Evolutionary conservation across 2,329 filamentous ascomycete species (phyloP).

Genomic region (Sclerotinia nivalis): DNA sequence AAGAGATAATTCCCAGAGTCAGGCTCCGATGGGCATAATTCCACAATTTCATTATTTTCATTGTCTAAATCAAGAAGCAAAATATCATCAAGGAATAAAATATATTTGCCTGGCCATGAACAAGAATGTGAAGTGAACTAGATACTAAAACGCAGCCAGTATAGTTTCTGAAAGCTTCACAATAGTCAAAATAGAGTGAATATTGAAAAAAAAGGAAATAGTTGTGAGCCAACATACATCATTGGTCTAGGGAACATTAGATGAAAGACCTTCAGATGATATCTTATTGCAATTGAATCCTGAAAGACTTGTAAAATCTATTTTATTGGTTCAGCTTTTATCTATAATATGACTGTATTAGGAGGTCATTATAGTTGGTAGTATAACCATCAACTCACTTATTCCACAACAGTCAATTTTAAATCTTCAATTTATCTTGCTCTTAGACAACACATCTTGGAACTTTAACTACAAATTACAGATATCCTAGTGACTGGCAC

Average conservation of each 20-base stretch:
- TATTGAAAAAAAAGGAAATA: background rate
- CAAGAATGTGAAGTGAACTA: background rate
- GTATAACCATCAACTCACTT: no score
- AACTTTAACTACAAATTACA: background rate
- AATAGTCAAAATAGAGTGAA: background rate
- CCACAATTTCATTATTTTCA: background rate
- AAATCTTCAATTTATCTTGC: no score
- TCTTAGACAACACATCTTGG: background rate
- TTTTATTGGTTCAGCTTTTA: background rate
- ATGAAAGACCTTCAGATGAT: background rate
- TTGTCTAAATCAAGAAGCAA: background rate
- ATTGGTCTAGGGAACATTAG: background rate
- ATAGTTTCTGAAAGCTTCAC: background rate
- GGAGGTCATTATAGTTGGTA: no score
- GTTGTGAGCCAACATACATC: background rate
- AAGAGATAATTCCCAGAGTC: no score
- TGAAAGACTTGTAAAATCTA: background rate
- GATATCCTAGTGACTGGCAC: no score
- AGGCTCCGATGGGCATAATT: background rate
- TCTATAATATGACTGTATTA: no score
- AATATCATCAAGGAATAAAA: background rate
- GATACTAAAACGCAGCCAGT: no score
- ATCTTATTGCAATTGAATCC: background rate
- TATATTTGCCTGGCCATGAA: background rate
- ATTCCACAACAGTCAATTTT: no score